phyloP scores from a whole-genome alignment of 2,329 filamentous ascomycete species.

The Diaporthe aspalathi region DNA sequence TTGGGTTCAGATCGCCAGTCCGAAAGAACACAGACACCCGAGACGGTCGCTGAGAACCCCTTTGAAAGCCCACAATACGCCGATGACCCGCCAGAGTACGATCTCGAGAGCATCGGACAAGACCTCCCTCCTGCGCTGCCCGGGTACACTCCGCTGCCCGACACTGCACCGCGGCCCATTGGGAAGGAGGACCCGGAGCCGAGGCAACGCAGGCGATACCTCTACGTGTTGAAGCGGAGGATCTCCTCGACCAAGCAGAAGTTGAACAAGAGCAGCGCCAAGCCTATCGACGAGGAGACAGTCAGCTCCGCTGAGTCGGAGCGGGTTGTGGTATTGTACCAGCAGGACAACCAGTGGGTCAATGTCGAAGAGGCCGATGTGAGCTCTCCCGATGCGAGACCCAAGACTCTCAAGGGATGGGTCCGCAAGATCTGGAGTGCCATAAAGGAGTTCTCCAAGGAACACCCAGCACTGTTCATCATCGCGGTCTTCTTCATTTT shows the following conservation, averaged over 20 bases:
- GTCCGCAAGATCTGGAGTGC: conserved; percentile 13
- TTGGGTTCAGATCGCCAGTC: conserved; percentile 2
- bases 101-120: conserved; percentile 1
- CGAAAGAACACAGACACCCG: neutral
- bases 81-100: conserved; percentile 13
- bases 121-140: conserved; percentile 14
- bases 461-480: conserved; percentile 31
- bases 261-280: conserved; percentile 24
- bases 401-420: conserved; percentile 17
- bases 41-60: neutral
- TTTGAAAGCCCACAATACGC: conserved; percentile 9
- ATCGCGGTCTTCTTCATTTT: conserved; percentile 25
- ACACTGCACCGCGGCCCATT: neutral
- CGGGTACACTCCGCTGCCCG: conserved; percentile 17
- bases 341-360: conserved; percentile 26
- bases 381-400: neutral
- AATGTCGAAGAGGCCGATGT: neutral
- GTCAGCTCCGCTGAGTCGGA: conserved; percentile 20
- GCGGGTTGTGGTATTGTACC: conserved; percentile 27
- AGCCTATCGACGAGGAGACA: neutral
- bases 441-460: conserved; percentile 13
- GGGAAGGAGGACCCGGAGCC: conserved; percentile 19
- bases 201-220: conserved; percentile 21
- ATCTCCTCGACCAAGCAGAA: conserved; percentile 19
- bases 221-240: conserved; percentile 28